Base-by-base conservation (phyloP, 2,329 filamentous ascomycete genomes). In the Xylariaceae sp. region DNA sequence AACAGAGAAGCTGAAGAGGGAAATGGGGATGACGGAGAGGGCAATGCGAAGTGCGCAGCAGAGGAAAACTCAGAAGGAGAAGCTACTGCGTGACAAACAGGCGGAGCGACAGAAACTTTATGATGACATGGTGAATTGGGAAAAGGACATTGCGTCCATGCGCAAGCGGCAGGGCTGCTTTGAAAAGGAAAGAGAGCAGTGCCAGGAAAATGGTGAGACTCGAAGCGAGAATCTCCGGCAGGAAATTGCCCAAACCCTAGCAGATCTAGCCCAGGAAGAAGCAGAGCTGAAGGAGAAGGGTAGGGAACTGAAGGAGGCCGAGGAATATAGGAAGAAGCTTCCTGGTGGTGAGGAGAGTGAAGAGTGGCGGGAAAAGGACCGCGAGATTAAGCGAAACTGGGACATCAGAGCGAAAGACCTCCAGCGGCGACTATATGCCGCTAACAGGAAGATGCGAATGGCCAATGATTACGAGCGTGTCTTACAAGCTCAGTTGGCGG, bases 1-100 rank as follows among this genome's bases (percentile, higher is more conserved):
- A 44, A 97, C 91, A 42, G 86, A 90, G 37, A 91, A 92, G 67
- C 74, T 97, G 48, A 91, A 89, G 66, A 88, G 88, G 58, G 87
- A 93, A 67, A 86, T 95, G 47, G 87, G 90, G 46, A 84, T 83
- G 39, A 84, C 92, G 5, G 91, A 95, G 70, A 85, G 91, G 47
- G 81, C 89, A 60, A 96, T 95, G 76, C 85, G 91, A 41, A 82
- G 85, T 4, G 88, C 90, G 1, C 88, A 95, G 67, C 89, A 88
- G 59, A 87, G 89, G 55, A 89, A 88, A 63, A 80, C 83, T 1
- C 90, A 92, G 66, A 89, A 90, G 66, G 91, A 97, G 67, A 86
- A 86, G 63, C 65, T 81, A 7, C 67, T 92, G 45, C 83, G 83
- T 62, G 85, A 91, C 44, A 91, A 87, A 69, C 80, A 85, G 63